Base-by-base conservation (phyloP, 345 rosid species). In the Heritiera fomes region DNA sequence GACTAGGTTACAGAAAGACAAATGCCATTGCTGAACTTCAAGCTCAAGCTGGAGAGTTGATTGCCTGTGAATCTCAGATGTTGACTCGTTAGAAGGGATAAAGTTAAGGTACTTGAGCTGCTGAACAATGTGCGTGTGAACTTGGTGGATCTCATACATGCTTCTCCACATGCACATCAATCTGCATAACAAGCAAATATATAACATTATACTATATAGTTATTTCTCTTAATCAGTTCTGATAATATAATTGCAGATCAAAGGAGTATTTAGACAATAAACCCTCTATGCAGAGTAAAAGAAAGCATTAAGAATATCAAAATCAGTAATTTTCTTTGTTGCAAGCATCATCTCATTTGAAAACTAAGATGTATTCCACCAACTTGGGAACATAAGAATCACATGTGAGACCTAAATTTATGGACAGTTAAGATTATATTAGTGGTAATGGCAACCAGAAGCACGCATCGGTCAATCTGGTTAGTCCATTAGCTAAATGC, bases 121-220 rank as follows among this genome's bases (percentile, higher is more conserved):
- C 84, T 92, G 97, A 80, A 92, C 99, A 32, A 96, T 96, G 87
- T 92, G 98, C 0, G 90, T 93, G 77, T 96, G 99, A 82, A 93
- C 99, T 80, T 96, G 99, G 80, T 96, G 99, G 78, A 93, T 90
- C 87, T 96, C 98, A 32, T 96, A 96, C 99, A 91, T 96, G 89
- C 95, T 88, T 87, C 97, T 96, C 99, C 99, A 96, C 99, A 96
- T 96, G 84, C 93, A 86, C 97, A 92, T 96, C 82, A 88, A 80
- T 68, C 99, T 95, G 79, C 78, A 85, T 73, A 78, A 32, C 52
- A 64, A 61, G 43, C 50, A 62, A 58, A 28, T 52, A 76, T 3
- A 73, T 11, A 23, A 23, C 73, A 46, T 69, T 23, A 69, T 7
- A 67, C 23, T n/a, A 18, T 55, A 13, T 10, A 13, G 17, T 73